phyloP scores from a whole-genome alignment of 495 filamentous ascomycete genomes.

The Pyrenula massariospora region DNA sequence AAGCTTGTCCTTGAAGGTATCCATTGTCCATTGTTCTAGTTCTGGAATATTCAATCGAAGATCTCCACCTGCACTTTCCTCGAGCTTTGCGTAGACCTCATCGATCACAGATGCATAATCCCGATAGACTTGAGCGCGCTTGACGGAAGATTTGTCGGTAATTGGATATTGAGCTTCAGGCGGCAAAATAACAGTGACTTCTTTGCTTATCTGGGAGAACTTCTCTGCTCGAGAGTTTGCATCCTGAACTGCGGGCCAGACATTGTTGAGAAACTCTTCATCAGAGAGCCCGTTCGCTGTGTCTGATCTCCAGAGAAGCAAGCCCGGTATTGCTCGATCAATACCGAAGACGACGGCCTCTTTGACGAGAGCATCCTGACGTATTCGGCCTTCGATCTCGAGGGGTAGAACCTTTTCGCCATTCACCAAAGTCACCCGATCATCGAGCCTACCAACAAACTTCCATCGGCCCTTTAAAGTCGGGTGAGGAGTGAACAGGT shows the following conservation, averaged over 20 bases:
- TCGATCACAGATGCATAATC: slow-evolving; percentile 37
- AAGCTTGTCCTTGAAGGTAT: slow-evolving; percentile 24
- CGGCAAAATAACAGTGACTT: slow-evolving; percentile 37
- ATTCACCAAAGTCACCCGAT: slow-evolving; percentile 48
- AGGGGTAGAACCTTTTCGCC: slow-evolving; percentile 63
- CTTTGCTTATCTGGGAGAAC: slow-evolving; percentile 43
- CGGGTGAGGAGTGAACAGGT: slow-evolving; percentile 53
- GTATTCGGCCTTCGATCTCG: slow-evolving; percentile 40
- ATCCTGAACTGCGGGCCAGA: slow-evolving; percentile 35
- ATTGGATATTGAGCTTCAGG: slow-evolving; percentile 29
- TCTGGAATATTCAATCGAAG: slow-evolving; percentile 24
- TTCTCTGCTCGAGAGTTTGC: slow-evolving; percentile 37
- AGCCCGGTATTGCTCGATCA: slow-evolving; percentile 23
- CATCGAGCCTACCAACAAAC: slow-evolving; percentile 49
- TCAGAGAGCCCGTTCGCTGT: slow-evolving; percentile 18
- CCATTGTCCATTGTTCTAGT: slow-evolving; percentile 29
- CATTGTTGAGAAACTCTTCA: slow-evolving; percentile 27
- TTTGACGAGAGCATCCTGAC: slow-evolving; percentile 20
- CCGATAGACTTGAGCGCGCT: slow-evolving; percentile 39
- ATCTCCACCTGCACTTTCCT: slow-evolving; percentile 10
- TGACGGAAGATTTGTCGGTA: slow-evolving; percentile 45
- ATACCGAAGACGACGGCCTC: slow-evolving; percentile 30
- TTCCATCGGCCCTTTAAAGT: slow-evolving; percentile 51
- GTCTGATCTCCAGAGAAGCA: slow-evolving; percentile 36
- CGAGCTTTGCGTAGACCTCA: slow-evolving; percentile 26